Base-by-base conservation (phyloP, 768 basidiomycete species). In the Ramaria sp. region DNA sequence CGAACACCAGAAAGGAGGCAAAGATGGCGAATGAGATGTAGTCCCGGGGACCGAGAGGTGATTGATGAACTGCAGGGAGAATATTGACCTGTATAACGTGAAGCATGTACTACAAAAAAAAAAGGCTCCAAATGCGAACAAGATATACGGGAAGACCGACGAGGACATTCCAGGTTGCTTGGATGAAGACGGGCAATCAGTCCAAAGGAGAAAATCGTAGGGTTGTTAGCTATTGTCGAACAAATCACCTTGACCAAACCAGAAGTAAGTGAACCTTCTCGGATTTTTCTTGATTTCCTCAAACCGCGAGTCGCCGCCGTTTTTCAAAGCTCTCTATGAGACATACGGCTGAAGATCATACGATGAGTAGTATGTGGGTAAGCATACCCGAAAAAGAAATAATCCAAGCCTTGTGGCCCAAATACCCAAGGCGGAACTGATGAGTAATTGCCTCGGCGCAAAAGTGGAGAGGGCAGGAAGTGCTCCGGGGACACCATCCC, bases 91-190 rank as follows among this genome's bases (percentile, higher is more conserved):
- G 48, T 50, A n/a, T 25, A 50, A 44, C 56, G 49, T 25, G 24
- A 24, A 10, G 37, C 22, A 52, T 44, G 49, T 18, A 28, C 24
- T 3, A 22, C 22, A 25, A 15, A 44, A 18, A 48, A 20, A 5
- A 22, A 13, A 20, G 10, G 12, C 16, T 49, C 9, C 15, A 12
- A 30, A 42, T 12, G 56, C 66, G 16, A 44, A 73, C 74, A 34
- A 85, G 64, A 60, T 79, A 86, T 9, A 86, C 78, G 3, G 85
- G 85, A 12, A 88, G 71, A 16, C 84, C 82, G 48, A 85, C 79
- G 9, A 82, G 59, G 22, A 78, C 67, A 38, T 86, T 76, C 85
- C 85, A 87, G 2, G 78, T 78, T 0, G 81, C 81, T 78, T 34
- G 13, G 37, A 44, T 10, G 51, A 10, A 52, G 38, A 18, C 24